Evolutionary conservation across 352 stramenopile species (phyloP).

Genomic region (Pythium phragmiticola): DNA sequence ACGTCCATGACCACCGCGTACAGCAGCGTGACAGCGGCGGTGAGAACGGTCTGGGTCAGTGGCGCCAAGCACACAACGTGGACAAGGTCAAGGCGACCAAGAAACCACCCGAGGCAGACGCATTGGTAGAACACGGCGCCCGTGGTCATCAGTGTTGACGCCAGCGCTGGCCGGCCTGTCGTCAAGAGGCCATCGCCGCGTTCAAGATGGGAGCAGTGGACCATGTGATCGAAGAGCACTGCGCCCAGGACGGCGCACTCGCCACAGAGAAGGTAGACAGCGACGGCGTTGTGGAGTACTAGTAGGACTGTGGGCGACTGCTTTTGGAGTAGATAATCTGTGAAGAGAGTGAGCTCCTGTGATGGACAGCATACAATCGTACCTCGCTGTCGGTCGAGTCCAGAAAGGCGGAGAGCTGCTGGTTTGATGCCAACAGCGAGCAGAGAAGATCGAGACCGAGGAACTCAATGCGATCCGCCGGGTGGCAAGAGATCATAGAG

Average conservation of each 20-base stretch:
- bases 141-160: constrained; percentile 4
- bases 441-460: neutral
- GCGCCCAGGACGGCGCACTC: constrained; percentile 25
- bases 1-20: constrained; percentile 10
- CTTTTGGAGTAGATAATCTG: too few relatives aligned
- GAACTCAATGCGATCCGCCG: neutral
- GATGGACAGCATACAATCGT: neutral
- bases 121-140: constrained; percentile 17
- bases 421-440: neutral
- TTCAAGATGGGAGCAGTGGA: constrained; percentile 4
- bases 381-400: neutral
- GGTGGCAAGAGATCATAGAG: neutral
- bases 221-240: constrained; percentile 10
- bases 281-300: constrained; percentile 3
- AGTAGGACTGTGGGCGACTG: neutral
- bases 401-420: too few relatives aligned
- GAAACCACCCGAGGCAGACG: constrained; percentile 19
- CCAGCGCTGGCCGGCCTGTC: neutral
- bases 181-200: neutral
- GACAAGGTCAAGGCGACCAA: constrained; percentile 2
- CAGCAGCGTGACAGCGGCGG: constrained; percentile 15
- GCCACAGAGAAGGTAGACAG: constrained; percentile 14
- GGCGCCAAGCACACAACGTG: constrained; percentile 16
- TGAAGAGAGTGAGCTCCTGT: neutral
- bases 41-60: constrained; percentile 19